Base-by-base conservation (phyloP, 2,329 filamentous ascomycete species). In the Colletotrichum graminicola region DNA sequence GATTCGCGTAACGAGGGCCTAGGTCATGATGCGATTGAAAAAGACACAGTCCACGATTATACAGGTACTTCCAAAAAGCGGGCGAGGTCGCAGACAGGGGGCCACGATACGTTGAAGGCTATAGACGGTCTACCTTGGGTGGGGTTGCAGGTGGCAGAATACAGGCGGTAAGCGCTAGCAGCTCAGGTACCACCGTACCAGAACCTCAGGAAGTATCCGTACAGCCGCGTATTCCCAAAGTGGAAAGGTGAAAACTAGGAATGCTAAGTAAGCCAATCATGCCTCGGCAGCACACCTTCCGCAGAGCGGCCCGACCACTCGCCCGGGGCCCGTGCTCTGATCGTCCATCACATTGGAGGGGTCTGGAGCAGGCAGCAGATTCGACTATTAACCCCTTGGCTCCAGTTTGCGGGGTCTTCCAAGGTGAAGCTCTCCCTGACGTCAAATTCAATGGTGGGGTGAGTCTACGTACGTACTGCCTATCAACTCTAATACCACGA, bases 381-480 rank as follows among this genome's bases (percentile, higher is more conserved):
- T 29, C 29, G 29, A 29, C 34, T 2, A 16, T 26, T 26, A 51
- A 8, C n/a, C n/a, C 10, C 2, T 26, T 62, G 45, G 59, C 59
- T 62, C 59, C 59, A 62, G 45, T 62, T 62, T 68, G 68, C 68
- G 68, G 68, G 68, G 68, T 68, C 54, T 52, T 54, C 32, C 67
- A 59, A 29, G 29, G 57, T 67, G 65, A 67, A 52, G 59, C 68
- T 67, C 59, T 71, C 68, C 68, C 65, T 71, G 68, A 71, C 68
- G 65, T 71, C 68, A 71, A 71, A 64, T 68, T 41, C 29, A 26
- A 68, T 71, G 65, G 68, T 68, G 68, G 68, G 68, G 68, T 71
- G 65, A 63, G 29, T 52, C 54, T 39, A 62, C 36, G 36, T 52
- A 57, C 39, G 43, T 59, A 62, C 10, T 54, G 36, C n/a, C 64